phyloP scores from a whole-genome alignment of 139 green algal species.

The Microglena sp. region DNA sequence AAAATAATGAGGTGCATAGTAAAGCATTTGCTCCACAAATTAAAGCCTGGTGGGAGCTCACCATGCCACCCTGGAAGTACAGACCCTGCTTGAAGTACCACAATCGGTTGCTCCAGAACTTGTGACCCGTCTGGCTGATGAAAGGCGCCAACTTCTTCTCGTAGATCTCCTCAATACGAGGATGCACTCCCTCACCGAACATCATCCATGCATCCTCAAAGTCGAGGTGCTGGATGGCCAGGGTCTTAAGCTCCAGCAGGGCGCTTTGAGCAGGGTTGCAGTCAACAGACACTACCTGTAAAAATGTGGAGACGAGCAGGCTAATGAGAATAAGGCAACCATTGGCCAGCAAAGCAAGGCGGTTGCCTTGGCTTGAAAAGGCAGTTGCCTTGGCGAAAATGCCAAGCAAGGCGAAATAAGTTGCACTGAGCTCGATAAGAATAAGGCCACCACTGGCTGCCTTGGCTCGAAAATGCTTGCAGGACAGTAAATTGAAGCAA shows the following conservation, averaged over 20 bases:
- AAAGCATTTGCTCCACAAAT: background rate
- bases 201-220: slow-evolving; percentile 86
- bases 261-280: slow-evolving; percentile 94
- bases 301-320: background rate
- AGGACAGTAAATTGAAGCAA: too few relatives aligned
- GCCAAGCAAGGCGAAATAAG: too few relatives aligned
- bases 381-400: too few relatives aligned
- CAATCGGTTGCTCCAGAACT: slow-evolving; percentile 81
- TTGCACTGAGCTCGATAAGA: too few relatives aligned
- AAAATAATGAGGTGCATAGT: background rate
- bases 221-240: slow-evolving; percentile 70
- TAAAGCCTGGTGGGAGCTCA: slow-evolving; percentile 26
- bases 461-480: too few relatives aligned
- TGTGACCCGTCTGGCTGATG: slow-evolving; percentile 66
- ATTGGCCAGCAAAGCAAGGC: too few relatives aligned
- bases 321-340: too few relatives aligned
- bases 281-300: slow-evolving; percentile 85
- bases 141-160: slow-evolving; percentile 82
- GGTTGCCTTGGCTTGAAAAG: too few relatives aligned
- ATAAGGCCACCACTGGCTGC: too few relatives aligned
- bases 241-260: slow-evolving; percentile 90
- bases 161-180: slow-evolving; percentile 70
- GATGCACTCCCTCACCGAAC: slow-evolving; percentile 55
- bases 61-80: slow-evolving; percentile 96
- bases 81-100: slow-evolving; percentile 90